A percentile compares a stretch with the other conserved stretches of the same genome.
Conservation (phyloP, 2,329 filamentous ascomycete species). For the Diaporthe vaccinii region DNA sequence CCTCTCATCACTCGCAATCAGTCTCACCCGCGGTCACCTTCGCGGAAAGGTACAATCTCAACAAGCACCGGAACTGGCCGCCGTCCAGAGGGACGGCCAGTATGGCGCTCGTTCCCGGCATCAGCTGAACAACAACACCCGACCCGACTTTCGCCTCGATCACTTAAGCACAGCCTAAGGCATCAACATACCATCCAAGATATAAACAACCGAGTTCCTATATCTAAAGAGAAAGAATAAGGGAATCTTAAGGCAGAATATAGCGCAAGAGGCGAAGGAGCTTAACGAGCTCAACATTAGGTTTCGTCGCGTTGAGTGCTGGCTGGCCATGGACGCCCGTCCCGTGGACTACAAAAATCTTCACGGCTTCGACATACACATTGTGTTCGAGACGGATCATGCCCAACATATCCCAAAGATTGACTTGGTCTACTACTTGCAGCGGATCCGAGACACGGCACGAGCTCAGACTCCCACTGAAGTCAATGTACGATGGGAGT, state of each 20-base stretch:
- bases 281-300: too few relatives aligned
- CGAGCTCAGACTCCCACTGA: too few relatives aligned
- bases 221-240: too few relatives aligned
- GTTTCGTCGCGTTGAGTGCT: too few relatives aligned
- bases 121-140: background rate
- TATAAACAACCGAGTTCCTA: background rate
- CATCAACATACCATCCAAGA: background rate
- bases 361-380: background rate
- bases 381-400: rapidly evolving
- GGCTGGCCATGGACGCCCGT: rapidly evolving
- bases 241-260: too few relatives aligned
- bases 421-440: background rate
- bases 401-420: rapidly evolving
- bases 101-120: too few relatives aligned
- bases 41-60: too few relatives aligned
- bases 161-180: background rate
- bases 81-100: background rate
- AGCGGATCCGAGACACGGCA: too few relatives aligned
- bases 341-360: background rate
- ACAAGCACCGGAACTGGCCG: too few relatives aligned
- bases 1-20: constrained; percentile 28
- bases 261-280: too few relatives aligned
- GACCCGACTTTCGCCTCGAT: rapidly evolving
- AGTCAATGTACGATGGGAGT: too few relatives aligned
- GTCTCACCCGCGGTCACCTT: background rate